Evolutionary conservation across 1,284 basidiomycete genomes (phyloP).

Genomic region (Neonothopanus nambi): DNA sequence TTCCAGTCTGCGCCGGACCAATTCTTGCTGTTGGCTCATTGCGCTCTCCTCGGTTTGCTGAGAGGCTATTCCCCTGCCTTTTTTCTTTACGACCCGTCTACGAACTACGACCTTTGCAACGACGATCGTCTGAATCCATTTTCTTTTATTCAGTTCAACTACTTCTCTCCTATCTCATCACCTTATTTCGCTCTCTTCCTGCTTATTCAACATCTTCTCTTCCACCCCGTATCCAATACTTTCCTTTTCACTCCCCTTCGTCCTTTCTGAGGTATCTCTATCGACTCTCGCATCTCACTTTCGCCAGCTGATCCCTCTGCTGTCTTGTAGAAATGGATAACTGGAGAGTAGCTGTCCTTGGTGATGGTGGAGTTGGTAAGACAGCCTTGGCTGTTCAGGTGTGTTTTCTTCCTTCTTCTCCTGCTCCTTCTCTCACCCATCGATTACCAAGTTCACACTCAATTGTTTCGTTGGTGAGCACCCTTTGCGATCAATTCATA

Average conservation of each 20-base stretch:
- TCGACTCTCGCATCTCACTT: slow-evolving; percentile 25
- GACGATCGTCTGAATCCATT: slow-evolving; percentile 46
- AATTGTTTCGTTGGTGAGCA: slow-evolving; percentile 87
- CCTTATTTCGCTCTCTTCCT: slow-evolving; percentile 23
- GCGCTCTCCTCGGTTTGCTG: slow-evolving; percentile 4
- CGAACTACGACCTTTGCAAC: slow-evolving; percentile 52
- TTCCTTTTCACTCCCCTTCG: slow-evolving; percentile 27
- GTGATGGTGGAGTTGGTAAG: slow-evolving; percentile 98
- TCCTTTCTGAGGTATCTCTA: slow-evolving; percentile 24
- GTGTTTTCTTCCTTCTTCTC: slow-evolving; percentile 28
- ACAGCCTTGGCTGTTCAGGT: slow-evolving; percentile 96
- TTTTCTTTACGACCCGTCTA: slow-evolving; percentile 67
- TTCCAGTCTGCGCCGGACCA: neutral
- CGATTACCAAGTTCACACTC: slow-evolving; percentile 72
- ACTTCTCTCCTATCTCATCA: slow-evolving; percentile 26
- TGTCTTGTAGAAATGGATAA: slow-evolving; percentile 68
- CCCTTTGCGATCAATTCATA: slow-evolving; percentile 23
- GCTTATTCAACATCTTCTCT: slow-evolving; percentile 21
- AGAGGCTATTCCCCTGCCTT: slow-evolving; percentile 27
- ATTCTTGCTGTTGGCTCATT: slow-evolving; percentile 4
- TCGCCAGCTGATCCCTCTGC: slow-evolving; percentile 20
- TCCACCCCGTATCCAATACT: slow-evolving; percentile 23
- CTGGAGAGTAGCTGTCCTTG: slow-evolving; percentile 92
- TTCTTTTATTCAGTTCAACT: slow-evolving; percentile 28
- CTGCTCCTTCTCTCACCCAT: slow-evolving; percentile 18